Percentiles rank a stretch among this genome's conserved stretches.
Evolutionary conservation across 192 early-diverging fungal species (phyloP).

Genomic region (Entrophospora sp.): DNA sequence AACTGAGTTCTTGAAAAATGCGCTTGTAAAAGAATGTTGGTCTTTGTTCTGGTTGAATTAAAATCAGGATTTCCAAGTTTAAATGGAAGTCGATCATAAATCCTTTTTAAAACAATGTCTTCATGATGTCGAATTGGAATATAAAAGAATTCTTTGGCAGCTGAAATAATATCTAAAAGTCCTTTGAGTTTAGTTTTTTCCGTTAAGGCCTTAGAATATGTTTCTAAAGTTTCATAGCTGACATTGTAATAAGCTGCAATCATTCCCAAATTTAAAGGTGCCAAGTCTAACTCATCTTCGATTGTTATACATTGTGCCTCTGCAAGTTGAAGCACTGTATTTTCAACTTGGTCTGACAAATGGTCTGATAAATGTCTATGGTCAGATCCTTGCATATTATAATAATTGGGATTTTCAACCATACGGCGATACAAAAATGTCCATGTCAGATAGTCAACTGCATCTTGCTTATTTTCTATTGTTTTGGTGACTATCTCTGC

Average conservation of each 20-base stretch:
- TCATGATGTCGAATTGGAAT: slow-evolving; percentile 94
- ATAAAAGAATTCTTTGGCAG: slow-evolving; percentile 86
- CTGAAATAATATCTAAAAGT: slow-evolving; percentile 87
- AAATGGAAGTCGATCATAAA: slow-evolving; percentile 78
- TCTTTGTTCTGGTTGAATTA: slow-evolving; percentile 85
- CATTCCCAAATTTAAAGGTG: slow-evolving; percentile 89
- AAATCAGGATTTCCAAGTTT: slow-evolving; percentile 64
- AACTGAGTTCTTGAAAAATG: slow-evolving; percentile 88
- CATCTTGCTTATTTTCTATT: slow-evolving; percentile 96
- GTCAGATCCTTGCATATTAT: slow-evolving; percentile 76
- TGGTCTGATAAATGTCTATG: slow-evolving; percentile 87
- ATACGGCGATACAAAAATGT: slow-evolving; percentile 95
- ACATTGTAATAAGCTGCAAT: slow-evolving; percentile 98
- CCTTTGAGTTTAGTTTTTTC: slow-evolving; percentile 82
- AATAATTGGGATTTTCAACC: slow-evolving; percentile 96
- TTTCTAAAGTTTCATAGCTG: slow-evolving; percentile 87
- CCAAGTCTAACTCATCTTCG: slow-evolving; percentile 64
- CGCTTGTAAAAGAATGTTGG: slow-evolving; percentile 87
- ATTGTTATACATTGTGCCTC: slow-evolving; percentile 74
- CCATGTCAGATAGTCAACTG: slow-evolving; percentile 98
- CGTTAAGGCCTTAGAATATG: slow-evolving; percentile 82
- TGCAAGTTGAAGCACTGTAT: slow-evolving; percentile 77
- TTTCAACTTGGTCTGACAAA: slow-evolving; percentile 91
- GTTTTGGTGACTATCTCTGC: slow-evolving; percentile 93
- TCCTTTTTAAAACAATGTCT: slow-evolving; percentile 62